Evolutionary conservation across 2,329 filamentous ascomycete species (phyloP), one percentile per base, ranked within the genome.

Genomic region (Aspergillus tamarii): DNA sequence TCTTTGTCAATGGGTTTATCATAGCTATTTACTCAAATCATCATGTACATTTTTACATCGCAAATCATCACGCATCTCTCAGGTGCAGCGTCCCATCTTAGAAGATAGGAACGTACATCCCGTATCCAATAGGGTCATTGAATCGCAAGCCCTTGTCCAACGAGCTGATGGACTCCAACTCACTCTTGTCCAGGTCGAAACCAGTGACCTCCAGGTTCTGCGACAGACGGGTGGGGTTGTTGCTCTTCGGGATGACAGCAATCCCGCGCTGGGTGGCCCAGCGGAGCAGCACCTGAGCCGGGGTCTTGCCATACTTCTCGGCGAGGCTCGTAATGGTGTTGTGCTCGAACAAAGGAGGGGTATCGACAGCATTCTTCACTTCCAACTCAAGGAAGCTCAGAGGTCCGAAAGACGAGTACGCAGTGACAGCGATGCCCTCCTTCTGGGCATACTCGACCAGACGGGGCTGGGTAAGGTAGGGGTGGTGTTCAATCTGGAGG

Each of bases 401-500:
- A 30, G 92, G 91, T 45, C 92, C 92, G 74, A 95, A 94, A 56
- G 90, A 92, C 26, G 90, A 93, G 84, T 95, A 96, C 57, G 91
- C 92, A 4, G 92, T 95, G 62, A 96, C 85, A 69, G 84, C 84
- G 71, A 96, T 89, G 65, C 88, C 87, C 81, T 93, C 85, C 60
- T 82, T 80, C 82, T 90, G 84, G 72, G 89, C 90, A 58, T 92
- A 87, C 72, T 87, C 82, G 72, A 95, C 77, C 59, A 96, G 86
- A 60, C 88, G 85, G 64, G 83, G 79, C 84, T 96, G 92, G 65
- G 91, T 89, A 64, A 94, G 87, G 85, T 94, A 95, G 30, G 92
- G 92, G 85, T 96, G 93, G 83, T 94, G 91, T 84, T 96, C 92
- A 78, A 96, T 89, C 84, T 96, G 93, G 65, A 95, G 88, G 46